A percentile compares a stretch with the other conserved stretches of the same genome.
Conservation (phyloP, 1,284 basidiomycete genomes). For the Boletus sp. region DNA sequence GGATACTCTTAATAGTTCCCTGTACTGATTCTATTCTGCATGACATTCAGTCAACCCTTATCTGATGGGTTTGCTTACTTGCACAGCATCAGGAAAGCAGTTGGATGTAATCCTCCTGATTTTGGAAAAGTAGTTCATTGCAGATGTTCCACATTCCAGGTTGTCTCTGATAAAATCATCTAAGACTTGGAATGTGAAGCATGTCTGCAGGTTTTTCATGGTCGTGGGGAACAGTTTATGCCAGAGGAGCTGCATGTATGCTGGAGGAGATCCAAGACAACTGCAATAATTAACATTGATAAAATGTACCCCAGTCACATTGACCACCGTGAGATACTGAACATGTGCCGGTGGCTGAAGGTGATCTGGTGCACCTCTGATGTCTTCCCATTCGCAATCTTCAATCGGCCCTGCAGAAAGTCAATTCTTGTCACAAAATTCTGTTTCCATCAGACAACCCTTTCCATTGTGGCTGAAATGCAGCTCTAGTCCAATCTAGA, state of each 20-base stretch:
- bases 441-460: no score
- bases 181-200: no score
- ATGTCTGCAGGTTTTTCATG: background rate
- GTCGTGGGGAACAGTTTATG: background rate
- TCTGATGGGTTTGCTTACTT: background rate
- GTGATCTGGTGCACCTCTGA: background rate
- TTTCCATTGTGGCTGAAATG: no score
- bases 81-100: background rate
- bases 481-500: no score
- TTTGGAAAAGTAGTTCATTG: background rate
- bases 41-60: no score
- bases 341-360: background rate
- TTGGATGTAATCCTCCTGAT: background rate
- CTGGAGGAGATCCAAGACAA: background rate
- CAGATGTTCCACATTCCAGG: constrained; percentile 1
- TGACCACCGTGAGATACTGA: background rate
- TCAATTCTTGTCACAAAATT: no score
- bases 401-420: background rate
- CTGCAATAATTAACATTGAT: background rate
- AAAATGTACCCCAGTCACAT: background rate
- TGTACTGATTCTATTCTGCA: no score
- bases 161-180: background rate
- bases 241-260: background rate
- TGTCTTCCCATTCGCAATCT: background rate
- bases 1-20: no score